Conservation (phyloP, 2,329 filamentous ascomycete genomes). For the Trichothecium sympodiale region DNA sequence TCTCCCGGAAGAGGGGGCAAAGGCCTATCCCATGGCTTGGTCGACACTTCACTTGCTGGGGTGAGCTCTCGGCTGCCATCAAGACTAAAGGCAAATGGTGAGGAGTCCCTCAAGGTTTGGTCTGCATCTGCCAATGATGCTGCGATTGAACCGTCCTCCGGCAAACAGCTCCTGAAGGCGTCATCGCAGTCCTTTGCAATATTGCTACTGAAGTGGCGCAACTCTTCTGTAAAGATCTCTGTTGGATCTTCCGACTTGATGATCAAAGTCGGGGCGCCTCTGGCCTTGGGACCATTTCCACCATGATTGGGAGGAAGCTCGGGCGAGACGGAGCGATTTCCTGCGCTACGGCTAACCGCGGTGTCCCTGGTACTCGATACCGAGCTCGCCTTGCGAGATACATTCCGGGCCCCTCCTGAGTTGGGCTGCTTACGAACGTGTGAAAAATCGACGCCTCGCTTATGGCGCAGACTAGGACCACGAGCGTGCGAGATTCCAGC, state of each 20-base stretch:
- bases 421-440: conserved; percentile 29
- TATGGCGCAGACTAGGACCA: conserved; percentile 31
- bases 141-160: conserved; percentile 26
- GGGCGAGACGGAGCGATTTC: conserved; percentile 16
- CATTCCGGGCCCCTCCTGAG: conserved; percentile 13
- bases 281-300: conserved; percentile 14
- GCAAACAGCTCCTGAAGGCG: conserved; percentile 65
- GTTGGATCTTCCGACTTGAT: conserved; percentile 14
- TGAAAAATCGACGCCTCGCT: conserved; percentile 44
- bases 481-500: conserved; percentile 31
- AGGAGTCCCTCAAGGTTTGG: conserved; percentile 21
- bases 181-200: conserved; percentile 87
- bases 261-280: conserved; percentile 7
- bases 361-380: too few species aligned
- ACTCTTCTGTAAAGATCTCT: conserved; percentile 55
- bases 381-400: conserved; percentile 4
- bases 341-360: background rate
- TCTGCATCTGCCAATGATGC: conserved; percentile 21
- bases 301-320: conserved; percentile 14
- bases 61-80: conserved; percentile 17
- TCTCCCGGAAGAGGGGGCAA: conserved; percentile 34
- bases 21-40: conserved; percentile 35
- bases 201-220: conserved; percentile 72
- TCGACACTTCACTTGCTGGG: conserved; percentile 15
- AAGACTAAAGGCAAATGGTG: conserved; percentile 31